Base-by-base conservation (phyloP, 805 yeast genomes). In the Kregervanrija delftensis region DNA sequence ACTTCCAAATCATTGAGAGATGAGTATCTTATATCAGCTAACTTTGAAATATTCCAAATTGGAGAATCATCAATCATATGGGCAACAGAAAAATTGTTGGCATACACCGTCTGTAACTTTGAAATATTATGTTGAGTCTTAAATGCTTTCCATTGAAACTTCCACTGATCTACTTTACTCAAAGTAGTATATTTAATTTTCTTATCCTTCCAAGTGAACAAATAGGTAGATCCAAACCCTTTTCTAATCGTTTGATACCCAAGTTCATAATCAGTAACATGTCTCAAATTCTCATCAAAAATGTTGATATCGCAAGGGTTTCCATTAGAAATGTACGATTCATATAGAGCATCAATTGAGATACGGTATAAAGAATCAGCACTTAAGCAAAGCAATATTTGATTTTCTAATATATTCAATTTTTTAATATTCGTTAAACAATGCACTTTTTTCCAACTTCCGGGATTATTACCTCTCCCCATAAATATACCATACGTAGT, bases 211-310 rank as follows among this genome's bases (percentile, higher is more conserved):
- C 73, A 46, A 76, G 83, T 71, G 77, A 82, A 61, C 52, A 41
- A 60, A 63, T 55, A 69, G 63, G 51, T 49, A 8, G 45, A 39
- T 3, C 45, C 47, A 17, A 13, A 30, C 15, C 72, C 77, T 70
- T 36, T 69, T 76, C 49, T 77, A 70, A 60, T 77, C 79, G 79
- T 72, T 57, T 89, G 87, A 30, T 71, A 74, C 0, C 93, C 96
- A 48, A 84, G 66, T 40, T 74, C 75, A 63, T 86, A 89, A 50
- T 74, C 80, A 2, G 74, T 63, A 0, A 80, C 79, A 58, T 78
- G 63, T 60, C 79, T 56, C 31, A 41, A 45, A 40, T 57, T 42
- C n/a, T 44, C 49, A 11, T 38, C 38, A 36, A 57, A 38, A 1
- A 37, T 28, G 13, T 44, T 44, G n/a, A 43, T 45, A 39, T 54